phyloP scores from a whole-genome alignment of 768 basidiomycete species.

The Pisolithus albus region DNA sequence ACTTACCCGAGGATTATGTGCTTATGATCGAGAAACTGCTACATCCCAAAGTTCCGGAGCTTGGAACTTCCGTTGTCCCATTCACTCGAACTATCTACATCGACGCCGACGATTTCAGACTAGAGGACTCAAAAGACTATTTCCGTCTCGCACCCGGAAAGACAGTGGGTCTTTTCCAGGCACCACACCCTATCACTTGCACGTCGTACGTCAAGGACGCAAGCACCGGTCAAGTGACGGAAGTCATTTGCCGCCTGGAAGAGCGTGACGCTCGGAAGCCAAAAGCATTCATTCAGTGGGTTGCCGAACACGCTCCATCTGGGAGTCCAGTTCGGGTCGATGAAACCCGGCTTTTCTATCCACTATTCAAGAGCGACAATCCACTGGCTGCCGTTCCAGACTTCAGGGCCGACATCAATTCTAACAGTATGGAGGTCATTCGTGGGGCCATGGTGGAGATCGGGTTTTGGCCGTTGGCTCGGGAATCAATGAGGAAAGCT shows the following conservation, averaged over 20 bases:
- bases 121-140: constrained; percentile 89
- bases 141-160: constrained; percentile 97
- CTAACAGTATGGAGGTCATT: constrained; percentile 73
- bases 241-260: constrained; percentile 76
- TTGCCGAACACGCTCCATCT: constrained; percentile 73
- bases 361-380: constrained; percentile 90
- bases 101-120: constrained; percentile 87
- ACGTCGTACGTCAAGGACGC: constrained; percentile 81
- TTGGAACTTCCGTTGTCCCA: constrained; percentile 75
- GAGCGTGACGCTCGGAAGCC: constrained; percentile 70
- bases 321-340: constrained; percentile 80
- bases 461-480: constrained; percentile 83
- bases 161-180: constrained; percentile 94
- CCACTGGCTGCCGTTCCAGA: constrained; percentile 64
- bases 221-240: constrained; percentile 61
- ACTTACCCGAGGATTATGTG: constrained; percentile 80
- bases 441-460: constrained; percentile 80
- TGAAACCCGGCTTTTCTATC: constrained; percentile 89
- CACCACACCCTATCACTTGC: constrained; percentile 86
- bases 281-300: constrained; percentile 96
- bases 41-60: constrained; percentile 87
- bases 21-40: constrained; percentile 83
- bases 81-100: constrained; percentile 90
- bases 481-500: constrained; percentile 57
- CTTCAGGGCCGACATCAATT: constrained; percentile 76